Evolutionary conservation across 2,329 filamentous ascomycete species (phyloP).

Genomic region (Ilyonectria robusta): DNA sequence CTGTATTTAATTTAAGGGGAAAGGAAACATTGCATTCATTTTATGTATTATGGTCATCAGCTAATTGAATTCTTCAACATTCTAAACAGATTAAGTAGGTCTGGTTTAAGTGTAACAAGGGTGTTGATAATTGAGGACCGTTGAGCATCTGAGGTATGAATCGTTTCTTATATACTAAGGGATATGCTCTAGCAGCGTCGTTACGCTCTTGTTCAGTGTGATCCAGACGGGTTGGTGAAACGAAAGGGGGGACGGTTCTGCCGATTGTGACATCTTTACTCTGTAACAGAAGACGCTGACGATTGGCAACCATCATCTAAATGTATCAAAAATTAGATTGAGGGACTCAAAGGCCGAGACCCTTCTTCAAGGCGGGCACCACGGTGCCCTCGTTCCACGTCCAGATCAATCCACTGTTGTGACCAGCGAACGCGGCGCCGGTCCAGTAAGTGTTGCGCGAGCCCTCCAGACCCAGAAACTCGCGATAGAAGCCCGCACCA

Average conservation of each 20-base stretch:
- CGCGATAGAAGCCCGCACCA: slow-evolving; percentile 50
- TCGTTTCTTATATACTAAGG: neutral
- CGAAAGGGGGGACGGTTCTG: neutral
- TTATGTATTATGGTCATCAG: no score
- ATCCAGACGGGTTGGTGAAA: neutral
- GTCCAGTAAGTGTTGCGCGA: slow-evolving; percentile 55
- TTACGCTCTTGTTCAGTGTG: neutral
- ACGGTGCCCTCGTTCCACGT: slow-evolving; percentile 37
- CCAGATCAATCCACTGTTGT: slow-evolving; percentile 41
- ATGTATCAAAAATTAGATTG: neutral
- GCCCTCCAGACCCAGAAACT: slow-evolving; percentile 54
- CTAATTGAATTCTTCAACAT: neutral
- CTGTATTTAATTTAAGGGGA: no score
- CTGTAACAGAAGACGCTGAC: neutral
- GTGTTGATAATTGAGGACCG: neutral
- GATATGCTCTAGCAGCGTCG: neutral
- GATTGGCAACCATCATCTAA: neutral
- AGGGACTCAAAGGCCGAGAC: slow-evolving; percentile 31
- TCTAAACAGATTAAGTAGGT: neutral
- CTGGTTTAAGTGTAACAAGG: neutral
- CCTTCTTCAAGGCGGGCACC: slow-evolving; percentile 36
- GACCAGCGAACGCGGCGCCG: slow-evolving; percentile 43
- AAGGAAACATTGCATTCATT: no score
- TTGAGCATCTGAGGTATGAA: neutral
- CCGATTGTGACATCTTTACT: neutral